Evolutionary conservation across 2,329 filamentous ascomycete genomes (phyloP), one percentile per base, ranked within the genome.

Genomic region (Aspergillus spinulosporus): DNA sequence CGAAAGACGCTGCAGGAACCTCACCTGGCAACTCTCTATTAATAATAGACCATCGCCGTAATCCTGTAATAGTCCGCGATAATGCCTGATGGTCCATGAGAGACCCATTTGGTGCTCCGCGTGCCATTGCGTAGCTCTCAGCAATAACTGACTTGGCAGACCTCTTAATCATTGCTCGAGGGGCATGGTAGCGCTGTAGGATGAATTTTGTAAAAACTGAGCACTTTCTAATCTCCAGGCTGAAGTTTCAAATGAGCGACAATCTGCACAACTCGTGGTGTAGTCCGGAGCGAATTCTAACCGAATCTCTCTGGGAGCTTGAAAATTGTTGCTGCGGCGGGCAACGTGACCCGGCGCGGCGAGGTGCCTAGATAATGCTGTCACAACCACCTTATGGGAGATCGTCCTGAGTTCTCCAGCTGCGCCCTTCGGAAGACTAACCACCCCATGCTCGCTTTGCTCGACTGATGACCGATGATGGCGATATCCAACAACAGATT

Each of bases 21-120:
- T 58, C 72, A 88, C 85, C 75, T 66, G 91, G 90, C 34, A 94
- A 79, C 59, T 87, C 82, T 68, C 85, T 88, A 68, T 86, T 85
- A 59, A 87, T 78, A 64, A 92, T 85, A 40, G 90, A 96, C 92
- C 92, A 97, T 64, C 92, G 82, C 73, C 88, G 88, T 61, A 96
- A 77, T 42, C 88, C 84, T 12, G 90, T 95, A 58, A 89, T 74
- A 1, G 90, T 95, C 64, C 76, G 70, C 36, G 67, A 63, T 4
- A 64, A 58, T 8, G 62, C 52, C 45, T 64, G 64, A 54, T 55
- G 50, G 57, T 66, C 63, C 48, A 59, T 50, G 43, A 62, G 52
- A 40, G 64, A 53, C 49, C 66, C 71, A 61, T 74, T 68, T 28
- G 59, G 52, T 47, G 64, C 61, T 9, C 63, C 59, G 54, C 64